Conservation (phyloP, 768 basidiomycete species). For the Tubosaeta sp. region DNA sequence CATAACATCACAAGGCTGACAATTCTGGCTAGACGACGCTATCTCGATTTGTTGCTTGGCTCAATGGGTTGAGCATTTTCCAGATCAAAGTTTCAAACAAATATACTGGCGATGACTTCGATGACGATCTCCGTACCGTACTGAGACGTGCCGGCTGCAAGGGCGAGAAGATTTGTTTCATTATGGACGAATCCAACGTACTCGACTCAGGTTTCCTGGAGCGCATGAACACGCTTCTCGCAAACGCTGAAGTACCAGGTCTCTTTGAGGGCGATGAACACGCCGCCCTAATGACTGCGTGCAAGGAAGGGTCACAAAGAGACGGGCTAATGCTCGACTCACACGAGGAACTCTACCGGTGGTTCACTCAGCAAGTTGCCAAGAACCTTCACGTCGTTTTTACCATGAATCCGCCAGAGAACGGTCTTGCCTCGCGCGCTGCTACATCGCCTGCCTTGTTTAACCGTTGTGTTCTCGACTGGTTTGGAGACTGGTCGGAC, state of each 20-base stretch:
- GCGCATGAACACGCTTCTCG: constrained; percentile 98
- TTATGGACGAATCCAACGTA: constrained; percentile 99
- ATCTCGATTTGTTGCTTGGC: constrained; percentile 99
- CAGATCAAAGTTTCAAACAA: constrained; percentile 99
- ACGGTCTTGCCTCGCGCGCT: constrained; percentile 91
- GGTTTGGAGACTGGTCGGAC: constrained; percentile 99
- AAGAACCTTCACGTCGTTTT: constrained; percentile 98
- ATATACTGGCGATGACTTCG: constrained; percentile 97
- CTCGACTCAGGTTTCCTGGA: constrained; percentile 98
- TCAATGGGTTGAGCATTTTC: constrained; percentile 98
- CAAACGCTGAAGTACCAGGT: constrained; percentile 99
- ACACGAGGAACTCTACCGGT: constrained; percentile 93
- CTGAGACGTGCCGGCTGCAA: constrained; percentile 96
- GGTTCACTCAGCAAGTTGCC: constrained; percentile 99
- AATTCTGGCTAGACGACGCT: constrained; percentile 71
- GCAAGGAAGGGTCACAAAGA: constrained; percentile 98
- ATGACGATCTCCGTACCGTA: constrained; percentile 93
- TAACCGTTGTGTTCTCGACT: constrained; percentile 98
- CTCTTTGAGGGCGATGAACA: constrained; percentile 99
- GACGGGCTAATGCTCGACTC: constrained; percentile 98
- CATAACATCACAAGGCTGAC: constrained; percentile 9
- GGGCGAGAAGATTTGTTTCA: constrained; percentile 99
- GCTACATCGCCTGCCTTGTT: constrained; percentile 97
- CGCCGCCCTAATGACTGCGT: constrained; percentile 96
- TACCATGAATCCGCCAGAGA: constrained; percentile 98